Conservation (phyloP, 441 rosid species). For the Croton setiger region DNA sequence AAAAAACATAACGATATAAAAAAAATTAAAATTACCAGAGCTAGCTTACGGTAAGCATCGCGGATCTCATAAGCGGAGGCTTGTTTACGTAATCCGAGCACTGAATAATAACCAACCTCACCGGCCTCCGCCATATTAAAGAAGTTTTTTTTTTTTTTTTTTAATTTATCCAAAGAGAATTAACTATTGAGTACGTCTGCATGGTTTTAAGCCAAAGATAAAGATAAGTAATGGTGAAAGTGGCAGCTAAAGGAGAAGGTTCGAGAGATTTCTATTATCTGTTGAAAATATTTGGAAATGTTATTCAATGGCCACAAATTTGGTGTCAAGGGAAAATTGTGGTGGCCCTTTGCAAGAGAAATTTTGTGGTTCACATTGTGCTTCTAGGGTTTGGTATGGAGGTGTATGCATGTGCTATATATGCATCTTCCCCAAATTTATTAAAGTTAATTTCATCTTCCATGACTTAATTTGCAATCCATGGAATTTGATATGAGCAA, state of each 20-base stretch:
- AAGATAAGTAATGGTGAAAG: neutral
- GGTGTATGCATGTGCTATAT: neutral
- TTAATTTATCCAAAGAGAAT: neutral
- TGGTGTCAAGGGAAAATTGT: neutral
- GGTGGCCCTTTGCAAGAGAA: constrained; percentile 16
- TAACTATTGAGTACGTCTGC: neutral
- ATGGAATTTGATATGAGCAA: too few relatives aligned
- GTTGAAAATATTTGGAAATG: neutral
- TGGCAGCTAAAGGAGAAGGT: constrained; percentile 20
- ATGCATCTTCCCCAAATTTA: neutral
- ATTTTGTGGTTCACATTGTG: constrained; percentile 13
- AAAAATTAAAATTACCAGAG: constrained; percentile 27
- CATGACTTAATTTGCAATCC: too few relatives aligned
- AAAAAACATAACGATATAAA: neutral
- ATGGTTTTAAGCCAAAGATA: neutral
- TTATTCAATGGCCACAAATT: constrained; percentile 20
- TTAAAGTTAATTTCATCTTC: too few relatives aligned
- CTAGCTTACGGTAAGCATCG: constrained; percentile 35
- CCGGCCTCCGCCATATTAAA: constrained; percentile 20
- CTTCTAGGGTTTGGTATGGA: neutral
- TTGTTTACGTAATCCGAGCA: constrained; percentile 32
- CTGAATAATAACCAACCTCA: constrained; percentile 28
- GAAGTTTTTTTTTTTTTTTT: neutral
- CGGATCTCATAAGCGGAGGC: constrained; percentile 38
- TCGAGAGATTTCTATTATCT: constrained; percentile 26